Base-by-base conservation (phyloP, 2,329 filamentous ascomycete species). In the Talaromyces sp. region DNA sequence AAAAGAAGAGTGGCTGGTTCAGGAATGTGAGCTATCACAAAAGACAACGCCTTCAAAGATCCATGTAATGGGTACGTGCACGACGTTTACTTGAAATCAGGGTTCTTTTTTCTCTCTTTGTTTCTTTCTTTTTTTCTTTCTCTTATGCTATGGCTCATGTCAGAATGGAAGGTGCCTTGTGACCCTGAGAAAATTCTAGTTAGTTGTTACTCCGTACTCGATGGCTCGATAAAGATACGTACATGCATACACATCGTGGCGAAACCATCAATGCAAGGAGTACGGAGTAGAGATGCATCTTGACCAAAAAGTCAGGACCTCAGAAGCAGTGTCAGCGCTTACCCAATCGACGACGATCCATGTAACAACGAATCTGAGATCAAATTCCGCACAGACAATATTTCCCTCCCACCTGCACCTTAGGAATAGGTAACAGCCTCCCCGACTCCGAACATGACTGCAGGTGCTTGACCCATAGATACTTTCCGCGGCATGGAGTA, bases 11-110 rank as follows among this genome's bases (percentile, higher is more conserved):
- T 48, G 45, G 45, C 45, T 21, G 45, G 28, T 48, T 48, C 28
- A 48, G 45, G 45, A 48, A 48, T 48, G 45, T 48, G 45, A 48
- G 28, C 28, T 48, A 48, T 48, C 45, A 48, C 5, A 48, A 33
- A 46, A n/a, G 1, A 2, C n/a, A 48, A 28, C 3, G 28, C 43
- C 17, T 33, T 25, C n/a, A n/a, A 33, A 48, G 28, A 33, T 33
- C 43, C 28, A 33, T 48, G 43, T 33, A 31, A 48, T 33, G 43
- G 43, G 43, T 46, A 46, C 22, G 43, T 46, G 43, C 43, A 46
- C 43, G 15, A n/a, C 5, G n/a, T 17, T 25, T 33, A 48, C n/a
- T 33, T 17, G n/a, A 19, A 28, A 28, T 28, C 31, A 9, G 9
- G 25, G 43, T 17, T 21, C 3, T 9, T 8, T 48, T 35, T 35